A percentile compares a stretch with the other conserved stretches of the same genome.
Conservation (phyloP, 163 green algal species). For the Trebouxia gelatinosa region DNA sequence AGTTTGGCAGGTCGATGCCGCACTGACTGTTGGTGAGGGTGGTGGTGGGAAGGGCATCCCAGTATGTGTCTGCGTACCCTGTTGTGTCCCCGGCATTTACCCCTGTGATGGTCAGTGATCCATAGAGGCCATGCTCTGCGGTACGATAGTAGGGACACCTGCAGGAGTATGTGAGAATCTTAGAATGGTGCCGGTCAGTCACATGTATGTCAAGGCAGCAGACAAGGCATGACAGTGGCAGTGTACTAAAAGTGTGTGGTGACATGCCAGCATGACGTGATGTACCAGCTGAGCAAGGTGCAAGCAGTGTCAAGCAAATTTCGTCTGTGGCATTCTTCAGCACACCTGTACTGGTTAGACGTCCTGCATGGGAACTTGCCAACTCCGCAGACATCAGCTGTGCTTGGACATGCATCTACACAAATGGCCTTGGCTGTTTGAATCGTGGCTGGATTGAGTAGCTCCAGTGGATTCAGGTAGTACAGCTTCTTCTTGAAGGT, state of each 20-base stretch:
- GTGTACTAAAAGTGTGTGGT: too few species aligned
- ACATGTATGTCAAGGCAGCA: not conserved
- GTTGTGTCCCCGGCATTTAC: too few species aligned
- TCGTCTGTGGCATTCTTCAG: too few species aligned
- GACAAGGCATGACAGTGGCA: too few species aligned
- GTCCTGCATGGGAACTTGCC: conserved; percentile 48
- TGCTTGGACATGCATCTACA: conserved; percentile 50
- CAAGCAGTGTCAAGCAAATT: too few species aligned
- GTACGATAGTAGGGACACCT: conserved; percentile 72
- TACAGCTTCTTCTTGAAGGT: conserved; percentile 67
- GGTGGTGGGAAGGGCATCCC: conserved; percentile 34
- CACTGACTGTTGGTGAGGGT: conserved; percentile 21
- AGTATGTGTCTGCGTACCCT: conserved; percentile 49
- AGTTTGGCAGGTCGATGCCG: not conserved
- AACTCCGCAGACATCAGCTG: conserved; percentile 42
- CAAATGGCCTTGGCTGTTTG: conserved; percentile 62
- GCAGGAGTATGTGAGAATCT: conserved; percentile 22
- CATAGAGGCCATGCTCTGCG: conserved; percentile 55
- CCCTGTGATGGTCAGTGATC: conserved; percentile 34
- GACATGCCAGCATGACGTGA: too few species aligned
- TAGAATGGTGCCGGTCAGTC: not conserved
- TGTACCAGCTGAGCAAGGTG: too few species aligned
- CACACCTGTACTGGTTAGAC: conserved; percentile 47
- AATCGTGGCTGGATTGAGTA: conserved; percentile 58
- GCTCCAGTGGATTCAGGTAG: conserved; percentile 69